A percentile compares a stretch with the other conserved stretches of the same genome.
These are phyloP conservation scores for Drosera capensis DNA, from an alignment of 148 eudicot species.

Conservation along the genomic window DNA sequence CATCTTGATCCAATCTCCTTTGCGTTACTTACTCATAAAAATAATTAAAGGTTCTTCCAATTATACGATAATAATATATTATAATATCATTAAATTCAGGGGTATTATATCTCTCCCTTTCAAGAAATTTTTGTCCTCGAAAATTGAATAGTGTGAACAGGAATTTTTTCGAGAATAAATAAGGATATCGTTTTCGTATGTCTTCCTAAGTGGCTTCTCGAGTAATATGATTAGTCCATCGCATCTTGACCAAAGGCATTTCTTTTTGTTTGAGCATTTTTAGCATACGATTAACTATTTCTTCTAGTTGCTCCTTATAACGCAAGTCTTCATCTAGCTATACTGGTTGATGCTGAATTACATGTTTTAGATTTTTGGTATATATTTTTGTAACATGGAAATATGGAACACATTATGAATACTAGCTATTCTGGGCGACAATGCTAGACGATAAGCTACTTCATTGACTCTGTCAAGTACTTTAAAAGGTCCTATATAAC, in stretches of 20 bases:
- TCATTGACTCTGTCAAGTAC: not conserved
- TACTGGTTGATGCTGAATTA: not conserved
- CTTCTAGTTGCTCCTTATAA: not conserved
- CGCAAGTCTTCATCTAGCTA: not conserved
- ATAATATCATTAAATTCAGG: too few relatives aligned
- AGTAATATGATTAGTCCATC: not conserved
- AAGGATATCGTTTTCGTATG: too few relatives aligned
- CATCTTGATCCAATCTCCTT: too few relatives aligned
- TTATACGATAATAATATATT: too few relatives aligned
- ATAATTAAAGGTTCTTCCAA: too few relatives aligned
- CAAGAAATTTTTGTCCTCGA: too few relatives aligned
- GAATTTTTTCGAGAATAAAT: too few relatives aligned
- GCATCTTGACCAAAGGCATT: not conserved
- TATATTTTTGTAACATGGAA: not conserved
- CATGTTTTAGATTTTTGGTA: not conserved
- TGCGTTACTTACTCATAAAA: too few relatives aligned
- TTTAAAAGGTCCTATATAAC: not conserved
- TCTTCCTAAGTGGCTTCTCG: not conserved
- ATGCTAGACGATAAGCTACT: not conserved
- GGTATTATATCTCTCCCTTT: too few relatives aligned
- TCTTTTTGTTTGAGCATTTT: not conserved
- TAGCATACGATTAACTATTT: not conserved
- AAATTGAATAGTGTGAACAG: too few relatives aligned
- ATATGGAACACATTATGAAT: not conserved
- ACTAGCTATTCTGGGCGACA: not conserved